Percentiles rank a stretch among this genome's conserved stretches.
These are phyloP conservation scores for Filosporella fistucella DNA, from an alignment of 495 filamentous ascomycete genomes.

Conservation along the genomic window DNA sequence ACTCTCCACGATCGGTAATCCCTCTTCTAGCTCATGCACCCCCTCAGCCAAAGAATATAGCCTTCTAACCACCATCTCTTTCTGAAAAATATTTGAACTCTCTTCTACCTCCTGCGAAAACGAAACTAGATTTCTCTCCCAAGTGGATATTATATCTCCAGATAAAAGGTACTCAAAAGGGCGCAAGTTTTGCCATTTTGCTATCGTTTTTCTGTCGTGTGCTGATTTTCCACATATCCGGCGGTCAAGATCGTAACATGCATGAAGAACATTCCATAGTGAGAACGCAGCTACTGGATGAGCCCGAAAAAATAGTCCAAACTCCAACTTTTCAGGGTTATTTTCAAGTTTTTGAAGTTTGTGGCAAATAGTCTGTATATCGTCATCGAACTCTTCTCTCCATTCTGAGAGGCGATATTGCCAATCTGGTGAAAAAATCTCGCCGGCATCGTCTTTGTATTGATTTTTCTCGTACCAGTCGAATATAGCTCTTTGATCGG, in stretches of 20 bases:
- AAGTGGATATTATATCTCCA: not conserved
- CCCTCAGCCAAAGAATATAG: not conserved
- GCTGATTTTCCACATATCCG: not conserved
- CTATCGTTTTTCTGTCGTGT: not conserved
- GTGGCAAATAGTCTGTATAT: not conserved
- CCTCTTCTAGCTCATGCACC: not conserved
- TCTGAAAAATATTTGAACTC: not conserved
- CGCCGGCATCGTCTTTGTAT: not conserved
- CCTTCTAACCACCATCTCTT: not conserved
- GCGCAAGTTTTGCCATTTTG: not conserved
- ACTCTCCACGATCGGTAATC: not conserved
- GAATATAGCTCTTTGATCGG: not conserved
- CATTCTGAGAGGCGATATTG: not conserved
- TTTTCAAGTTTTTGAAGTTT: not conserved
- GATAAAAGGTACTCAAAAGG: conserved; percentile 4
- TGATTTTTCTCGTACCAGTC: not conserved
- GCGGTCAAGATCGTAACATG: conserved; percentile 3
- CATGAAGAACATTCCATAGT: conserved; percentile 5
- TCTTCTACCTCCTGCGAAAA: not conserved
- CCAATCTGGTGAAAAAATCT: not conserved
- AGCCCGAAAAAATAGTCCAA: conserved; percentile 1
- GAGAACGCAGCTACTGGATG: conserved; percentile 5
- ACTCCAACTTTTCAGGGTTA: not conserved
- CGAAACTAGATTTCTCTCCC: not conserved
- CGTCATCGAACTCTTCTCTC: not conserved